phyloP scores from a whole-genome alignment of 2,329 filamentous ascomycete species.

The Fusarium sp. region DNA sequence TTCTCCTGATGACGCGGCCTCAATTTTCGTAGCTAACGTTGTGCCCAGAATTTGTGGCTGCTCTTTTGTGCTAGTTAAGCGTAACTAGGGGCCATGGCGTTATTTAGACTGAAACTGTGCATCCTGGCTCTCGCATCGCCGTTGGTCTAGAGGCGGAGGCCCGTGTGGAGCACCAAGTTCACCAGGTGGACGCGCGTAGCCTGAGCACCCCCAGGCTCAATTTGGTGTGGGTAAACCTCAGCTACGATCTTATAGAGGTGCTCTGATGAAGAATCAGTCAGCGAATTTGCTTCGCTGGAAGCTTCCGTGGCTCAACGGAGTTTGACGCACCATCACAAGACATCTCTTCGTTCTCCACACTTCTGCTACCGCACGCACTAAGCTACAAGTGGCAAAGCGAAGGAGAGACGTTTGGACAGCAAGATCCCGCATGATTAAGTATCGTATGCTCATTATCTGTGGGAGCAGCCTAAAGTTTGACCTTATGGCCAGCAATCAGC shows the following conservation, averaged over 20 bases:
- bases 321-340: no score
- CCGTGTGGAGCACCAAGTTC: neutral
- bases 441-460: neutral
- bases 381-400: neutral
- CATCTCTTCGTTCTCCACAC: no score
- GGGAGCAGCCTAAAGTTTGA: neutral
- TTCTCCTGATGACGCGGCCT: neutral
- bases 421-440: neutral
- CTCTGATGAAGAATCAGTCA: neutral
- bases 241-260: no score
- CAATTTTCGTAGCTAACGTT: neutral
- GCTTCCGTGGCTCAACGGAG: neutral
- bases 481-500: neutral
- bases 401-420: neutral
- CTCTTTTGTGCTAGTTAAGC: neutral
- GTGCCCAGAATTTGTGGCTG: neutral
- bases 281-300: neutral
- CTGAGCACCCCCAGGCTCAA: neutral
- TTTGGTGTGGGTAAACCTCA: rapidly evolving
- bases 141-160: neutral
- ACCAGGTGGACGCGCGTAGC: neutral
- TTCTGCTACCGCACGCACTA: neutral
- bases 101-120: neutral
- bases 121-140: neutral
- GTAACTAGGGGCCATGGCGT: neutral